A percentile compares a stretch with the other conserved stretches of the same genome.
Conservation (phyloP, 208 protist genomes). For the Trypanosoma theileri region DNA sequence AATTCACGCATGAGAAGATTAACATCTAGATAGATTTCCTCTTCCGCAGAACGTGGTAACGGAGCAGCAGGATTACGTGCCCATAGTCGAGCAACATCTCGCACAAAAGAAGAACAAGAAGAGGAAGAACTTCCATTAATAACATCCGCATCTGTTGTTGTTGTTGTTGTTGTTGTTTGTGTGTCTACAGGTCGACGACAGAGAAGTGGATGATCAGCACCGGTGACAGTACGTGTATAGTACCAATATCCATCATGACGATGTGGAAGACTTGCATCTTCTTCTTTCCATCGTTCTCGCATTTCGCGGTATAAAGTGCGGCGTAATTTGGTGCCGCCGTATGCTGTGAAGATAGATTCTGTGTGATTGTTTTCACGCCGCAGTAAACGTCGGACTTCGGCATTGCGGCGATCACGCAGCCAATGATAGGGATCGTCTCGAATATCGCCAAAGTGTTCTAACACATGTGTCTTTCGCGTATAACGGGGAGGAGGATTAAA, state of each 20-base stretch:
- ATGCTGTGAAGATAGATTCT: constrained; percentile 36
- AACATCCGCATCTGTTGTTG: too few species aligned
- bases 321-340: constrained; percentile 23
- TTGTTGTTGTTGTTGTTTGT: constrained; percentile 18
- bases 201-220: constrained; percentile 53
- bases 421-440: constrained; percentile 57
- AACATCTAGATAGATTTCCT: constrained; percentile 65
- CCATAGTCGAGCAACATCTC: constrained; percentile 44
- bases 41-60: constrained; percentile 59
- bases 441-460: constrained; percentile 41
- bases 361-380: constrained; percentile 48
- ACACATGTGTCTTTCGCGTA: constrained; percentile 11
- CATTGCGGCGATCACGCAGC: constrained; percentile 41
- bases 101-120: constrained; percentile 30
- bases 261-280: constrained; percentile 55
- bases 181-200: constrained; percentile 49
- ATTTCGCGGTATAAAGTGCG: constrained; percentile 55
- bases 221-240: constrained; percentile 53
- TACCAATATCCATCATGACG: constrained; percentile 69
- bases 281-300: constrained; percentile 37
- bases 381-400: constrained; percentile 41
- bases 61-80: constrained; percentile 27
- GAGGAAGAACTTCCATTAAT: too few species aligned
- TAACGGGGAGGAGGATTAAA: constrained; percentile 28
- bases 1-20: constrained; percentile 63